These are phyloP conservation scores for Puya raimondii DNA, from an alignment of 176 grass and related monocot species.

Conservation along the genomic window DNA sequence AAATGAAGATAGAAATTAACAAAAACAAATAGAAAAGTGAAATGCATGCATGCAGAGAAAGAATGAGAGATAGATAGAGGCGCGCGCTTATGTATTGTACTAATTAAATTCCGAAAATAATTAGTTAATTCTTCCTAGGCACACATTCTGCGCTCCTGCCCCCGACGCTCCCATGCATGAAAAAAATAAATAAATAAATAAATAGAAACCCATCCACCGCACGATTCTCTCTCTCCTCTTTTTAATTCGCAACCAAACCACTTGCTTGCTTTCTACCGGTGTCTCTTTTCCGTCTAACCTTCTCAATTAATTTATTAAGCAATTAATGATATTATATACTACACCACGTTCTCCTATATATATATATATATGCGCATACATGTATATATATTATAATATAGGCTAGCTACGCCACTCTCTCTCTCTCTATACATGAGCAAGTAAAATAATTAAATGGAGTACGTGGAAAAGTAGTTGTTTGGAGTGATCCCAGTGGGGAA, in stretches of 20 bases:
- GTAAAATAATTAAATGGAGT: not conserved
- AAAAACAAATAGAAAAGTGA: too few species aligned
- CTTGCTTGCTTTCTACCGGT: too few species aligned
- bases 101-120: constrained; percentile 18
- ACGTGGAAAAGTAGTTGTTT: constrained; percentile 19
- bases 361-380: too few species aligned
- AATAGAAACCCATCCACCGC: not conserved
- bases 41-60: constrained; percentile 5
- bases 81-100: constrained; percentile 38
- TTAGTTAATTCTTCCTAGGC: constrained; percentile 45
- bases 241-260: not conserved
- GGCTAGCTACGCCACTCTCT: too few species aligned
- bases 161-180: constrained; percentile 51
- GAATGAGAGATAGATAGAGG: constrained; percentile 31
- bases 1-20: too few species aligned
- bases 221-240: not conserved
- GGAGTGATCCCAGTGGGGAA: constrained; percentile 18
- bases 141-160: constrained; percentile 96
- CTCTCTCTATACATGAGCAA: too few species aligned
- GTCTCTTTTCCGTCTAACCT: too few species aligned
- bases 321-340: too few species aligned
- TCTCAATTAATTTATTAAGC: too few species aligned
- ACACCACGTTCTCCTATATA: too few species aligned
- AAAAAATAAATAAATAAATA: too few species aligned
- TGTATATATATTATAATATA: too few species aligned